These are phyloP conservation scores for Fusarium palustre DNA, from an alignment of 2,329 filamentous ascomycete species.

Conservation along the genomic window DNA sequence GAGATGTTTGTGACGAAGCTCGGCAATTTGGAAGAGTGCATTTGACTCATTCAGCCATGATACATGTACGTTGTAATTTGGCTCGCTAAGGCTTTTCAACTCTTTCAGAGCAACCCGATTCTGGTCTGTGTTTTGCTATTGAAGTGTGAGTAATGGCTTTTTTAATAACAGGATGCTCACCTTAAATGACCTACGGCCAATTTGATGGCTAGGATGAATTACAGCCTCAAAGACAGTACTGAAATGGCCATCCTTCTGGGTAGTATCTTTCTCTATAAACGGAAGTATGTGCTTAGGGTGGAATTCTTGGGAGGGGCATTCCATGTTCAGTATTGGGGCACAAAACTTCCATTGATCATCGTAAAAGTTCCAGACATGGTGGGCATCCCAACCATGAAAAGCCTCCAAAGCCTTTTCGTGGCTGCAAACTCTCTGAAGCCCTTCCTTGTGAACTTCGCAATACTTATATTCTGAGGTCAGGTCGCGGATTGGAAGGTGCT, in stretches of 20 bases:
- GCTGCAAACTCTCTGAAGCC: background rate
- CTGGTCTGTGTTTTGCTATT: background rate
- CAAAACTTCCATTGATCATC: constrained; percentile 12
- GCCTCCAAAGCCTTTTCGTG: background rate
- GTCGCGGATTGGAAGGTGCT: constrained; percentile 8
- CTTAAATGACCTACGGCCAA: background rate
- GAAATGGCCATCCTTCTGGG: constrained; percentile 24
- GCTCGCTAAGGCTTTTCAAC: constrained; percentile 8
- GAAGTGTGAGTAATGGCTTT: background rate
- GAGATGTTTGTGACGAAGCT: constrained; percentile 17
- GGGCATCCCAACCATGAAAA: constrained; percentile 10
- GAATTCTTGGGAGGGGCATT: background rate
- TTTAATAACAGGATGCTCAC: background rate
- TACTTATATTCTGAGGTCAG: background rate
- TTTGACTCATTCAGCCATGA: constrained; percentile 8
- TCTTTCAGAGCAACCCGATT: constrained; percentile 22
- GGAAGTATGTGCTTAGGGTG: constrained; percentile 4
- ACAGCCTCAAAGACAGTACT: constrained; percentile 16
- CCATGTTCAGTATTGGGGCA: constrained; percentile 2
- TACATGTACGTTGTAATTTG: background rate
- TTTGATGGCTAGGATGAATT: constrained; percentile 20
- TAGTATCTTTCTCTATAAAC: background rate
- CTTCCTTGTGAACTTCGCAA: background rate
- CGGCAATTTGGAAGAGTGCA: constrained; percentile 21
- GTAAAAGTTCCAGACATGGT: background rate